Conservation (phyloP, 2,329 filamentous ascomycete genomes). For the Trichoderma semiorbis region DNA sequence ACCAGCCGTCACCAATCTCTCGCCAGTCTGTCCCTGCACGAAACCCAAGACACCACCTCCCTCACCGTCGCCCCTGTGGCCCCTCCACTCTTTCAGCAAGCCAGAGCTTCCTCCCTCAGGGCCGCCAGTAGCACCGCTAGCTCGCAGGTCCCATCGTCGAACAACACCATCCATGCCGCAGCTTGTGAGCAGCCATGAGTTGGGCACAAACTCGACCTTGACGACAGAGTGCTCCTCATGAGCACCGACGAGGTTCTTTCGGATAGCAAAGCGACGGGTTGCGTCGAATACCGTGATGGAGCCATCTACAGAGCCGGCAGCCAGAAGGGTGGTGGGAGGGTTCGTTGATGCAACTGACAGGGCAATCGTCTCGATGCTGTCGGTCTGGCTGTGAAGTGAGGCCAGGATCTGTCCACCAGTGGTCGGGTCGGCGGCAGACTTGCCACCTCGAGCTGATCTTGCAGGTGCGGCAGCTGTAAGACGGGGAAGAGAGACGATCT, state of each 20-base stretch:
- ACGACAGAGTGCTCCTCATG: constrained; percentile 90
- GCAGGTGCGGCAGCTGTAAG: constrained; percentile 33
- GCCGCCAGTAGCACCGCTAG: constrained; percentile 34
- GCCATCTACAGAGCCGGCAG: constrained; percentile 67
- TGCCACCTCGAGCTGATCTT: constrained; percentile 30
- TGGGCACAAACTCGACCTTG: constrained; percentile 80
- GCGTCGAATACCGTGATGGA: constrained; percentile 85
- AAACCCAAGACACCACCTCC: constrained; percentile 88
- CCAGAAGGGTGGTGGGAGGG: constrained; percentile 54
- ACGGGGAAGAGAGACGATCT: constrained; percentile 78
- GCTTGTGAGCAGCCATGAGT: constrained; percentile 71
- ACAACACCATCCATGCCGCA: constrained; percentile 92
- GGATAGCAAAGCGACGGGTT: constrained; percentile 79
- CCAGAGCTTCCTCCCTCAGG: constrained; percentile 53
- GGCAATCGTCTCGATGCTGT: constrained; percentile 72
- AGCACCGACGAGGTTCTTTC: constrained; percentile 74
- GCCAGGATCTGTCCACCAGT: constrained; percentile 67
- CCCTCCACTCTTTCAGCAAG: constrained; percentile 82
- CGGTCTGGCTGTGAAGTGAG: constrained; percentile 71
- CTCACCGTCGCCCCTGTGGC: constrained; percentile 79
- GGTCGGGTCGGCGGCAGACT: constrained; percentile 36
- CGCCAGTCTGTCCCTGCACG: constrained; percentile 73
- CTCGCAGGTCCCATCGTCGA: constrained; percentile 77
- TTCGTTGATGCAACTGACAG: constrained; percentile 45
- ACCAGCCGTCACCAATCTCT: constrained; percentile 80